Evolutionary conservation across 176 grass and related monocot genomes (phyloP), one percentile per base, ranked within the genome.

Genomic region (Zea luxurians): DNA sequence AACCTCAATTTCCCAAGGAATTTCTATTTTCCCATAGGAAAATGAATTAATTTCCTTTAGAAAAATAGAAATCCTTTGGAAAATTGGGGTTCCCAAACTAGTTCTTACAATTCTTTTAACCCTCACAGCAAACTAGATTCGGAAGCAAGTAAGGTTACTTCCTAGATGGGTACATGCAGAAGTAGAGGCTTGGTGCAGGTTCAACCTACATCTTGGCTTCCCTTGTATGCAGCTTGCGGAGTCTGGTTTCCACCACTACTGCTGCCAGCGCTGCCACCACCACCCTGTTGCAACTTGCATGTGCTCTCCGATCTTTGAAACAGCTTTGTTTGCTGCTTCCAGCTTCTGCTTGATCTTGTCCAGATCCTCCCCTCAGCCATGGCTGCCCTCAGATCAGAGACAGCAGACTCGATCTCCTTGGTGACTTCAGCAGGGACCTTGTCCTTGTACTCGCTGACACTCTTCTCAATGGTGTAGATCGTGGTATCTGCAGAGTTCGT

Each of bases 331-430:
- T 48, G 96, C 96, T 9, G 82, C 88, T 50, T 99, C 90, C 5
- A 99, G 83, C 77, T 99, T 99, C 73, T 99, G 92, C 86, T 93
- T 99, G 74, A 99, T 99, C 86, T 89, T 95, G 3, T 99, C 96
- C 81, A 78, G 84, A 10, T 93, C 72, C 2, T 99, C 90, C 7
- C 90, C 7, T 87, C 78, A 35, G 66, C 84, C 86, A 95, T 95
- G 13, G 92, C 92, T 27, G 85, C 54, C 81, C 90, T 92, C 69
- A 99, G 79, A 78, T 99, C 96, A n/a, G 86, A 87, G 34, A 96
- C 64, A 40, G 92, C 86, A 45, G 85, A 68, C 72, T 96, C 81
- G 7, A 96, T 91, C 64, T 99, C 92, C 12, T 79, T 87, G 0
- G 77, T 85, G 41, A 96, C 78, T 62, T 99, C 96, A 57, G 80